A percentile compares a stretch with the other conserved stretches of the same genome.
phyloP scores from a whole-genome alignment of 2,329 filamentous ascomycete genomes.

The Cordyceps pruinosa region DNA sequence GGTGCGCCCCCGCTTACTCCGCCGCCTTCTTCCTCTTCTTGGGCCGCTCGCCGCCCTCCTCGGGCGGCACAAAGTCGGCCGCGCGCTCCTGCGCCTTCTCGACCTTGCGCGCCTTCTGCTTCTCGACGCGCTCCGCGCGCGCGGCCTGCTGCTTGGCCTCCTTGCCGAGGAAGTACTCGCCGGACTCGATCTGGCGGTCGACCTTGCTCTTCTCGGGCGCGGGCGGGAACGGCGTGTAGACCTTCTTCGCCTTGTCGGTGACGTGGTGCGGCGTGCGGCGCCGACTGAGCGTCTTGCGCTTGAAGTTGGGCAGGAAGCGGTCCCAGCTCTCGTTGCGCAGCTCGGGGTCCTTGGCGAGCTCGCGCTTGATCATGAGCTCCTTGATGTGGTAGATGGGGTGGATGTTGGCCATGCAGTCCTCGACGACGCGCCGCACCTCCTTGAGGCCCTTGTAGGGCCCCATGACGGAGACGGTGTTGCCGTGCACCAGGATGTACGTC shows the following conservation, averaged over 20 bases:
- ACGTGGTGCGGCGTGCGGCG: conserved; percentile 76
- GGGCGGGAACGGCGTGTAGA: conserved; percentile 95
- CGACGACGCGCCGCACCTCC: conserved; percentile 79
- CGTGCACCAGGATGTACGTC: conserved; percentile 92
- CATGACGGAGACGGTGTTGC: conserved; percentile 91
- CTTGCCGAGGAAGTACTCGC: conserved; percentile 94
- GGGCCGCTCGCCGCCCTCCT: conserved; percentile 60
- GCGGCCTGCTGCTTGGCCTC: conserved; percentile 80
- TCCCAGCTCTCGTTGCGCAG: conserved; percentile 89
- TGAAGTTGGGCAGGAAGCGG: conserved; percentile 93
- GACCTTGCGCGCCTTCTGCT: conserved; percentile 79
- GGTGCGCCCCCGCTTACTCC: conserved; percentile 22
- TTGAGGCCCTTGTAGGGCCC: conserved; percentile 89
- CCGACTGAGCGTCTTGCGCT: conserved; percentile 84
- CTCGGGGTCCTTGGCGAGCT: conserved; percentile 82
- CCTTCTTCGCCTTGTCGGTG: conserved; percentile 88
- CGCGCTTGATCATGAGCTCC: conserved; percentile 87
- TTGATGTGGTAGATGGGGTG: conserved; percentile 81
- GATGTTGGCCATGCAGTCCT: conserved; percentile 95
- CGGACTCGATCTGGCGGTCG: conserved; percentile 93
- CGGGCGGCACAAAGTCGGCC: conserved; percentile 79
- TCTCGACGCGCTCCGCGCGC: conserved; percentile 73
- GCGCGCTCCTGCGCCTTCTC: conserved; percentile 81
- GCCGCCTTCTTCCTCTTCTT: conserved; percentile 55
- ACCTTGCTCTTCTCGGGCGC: conserved; percentile 98